Evolutionary conservation across 1,284 basidiomycete genomes (phyloP), one percentile per base, ranked within the genome.

Genomic region (Schizopora paradoxa): DNA sequence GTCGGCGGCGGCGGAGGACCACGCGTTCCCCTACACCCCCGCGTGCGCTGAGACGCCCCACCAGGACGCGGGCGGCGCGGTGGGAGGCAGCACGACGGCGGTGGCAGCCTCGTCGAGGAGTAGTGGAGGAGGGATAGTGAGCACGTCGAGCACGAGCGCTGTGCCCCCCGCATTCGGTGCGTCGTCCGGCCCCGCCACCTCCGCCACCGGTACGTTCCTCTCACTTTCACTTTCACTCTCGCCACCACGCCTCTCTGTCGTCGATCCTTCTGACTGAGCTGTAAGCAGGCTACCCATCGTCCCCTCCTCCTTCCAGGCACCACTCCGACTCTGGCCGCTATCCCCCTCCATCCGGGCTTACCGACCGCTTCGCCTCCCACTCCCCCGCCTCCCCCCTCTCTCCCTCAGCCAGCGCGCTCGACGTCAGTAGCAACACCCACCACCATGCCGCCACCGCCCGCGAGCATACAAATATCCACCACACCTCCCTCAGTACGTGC

Each of bases 301-400:
- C 48, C 13, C 48, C 48, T 46, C 48, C 48, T 28, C 48, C 48
- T 42, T 50, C 48, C 14, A 50, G 48, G 34, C 48, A 50, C 27
- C 48, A 45, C 32, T 45, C 48, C 35, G 48, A 49, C 7, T 21
- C 40, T 45, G 42, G 34, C 27, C 16, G 23, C 13, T 22, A 43
- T 26, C 33, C 37, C 35, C 41, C 18, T 18, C 41, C 40, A 21
- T 38, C 47, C 36, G 41, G 47, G 23, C 18, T 42, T 34, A 48
- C n/a, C n/a, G n/a, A 40, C 34, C 47, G 41, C 14, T 48, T 43
- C 40, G 18, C 46, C 22, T 18, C 46, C 14, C 39, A 42, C 41
- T 43, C 47, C 23, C 41, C 47, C 21, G 29, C 23, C 28, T 48
- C 42, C 19, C 42, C 47, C 18, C n/a, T 40, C n/a, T 19, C 31